Conservation (phyloP, 2,329 filamentous ascomycete species). For the Aureobasidium leucospermi region DNA sequence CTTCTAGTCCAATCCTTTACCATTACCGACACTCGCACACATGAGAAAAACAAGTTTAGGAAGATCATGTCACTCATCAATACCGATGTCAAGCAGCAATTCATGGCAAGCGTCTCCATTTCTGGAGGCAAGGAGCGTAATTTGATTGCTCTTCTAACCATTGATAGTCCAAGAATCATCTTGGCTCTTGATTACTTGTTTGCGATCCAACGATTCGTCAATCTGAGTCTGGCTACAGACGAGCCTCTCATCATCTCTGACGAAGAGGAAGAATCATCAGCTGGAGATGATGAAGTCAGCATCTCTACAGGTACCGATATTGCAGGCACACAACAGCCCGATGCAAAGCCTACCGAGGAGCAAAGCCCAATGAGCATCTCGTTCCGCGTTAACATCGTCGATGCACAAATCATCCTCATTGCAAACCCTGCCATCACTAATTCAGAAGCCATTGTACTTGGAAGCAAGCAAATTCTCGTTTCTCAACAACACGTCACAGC, state of each 20-base stretch:
- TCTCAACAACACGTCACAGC: constrained; percentile 92
- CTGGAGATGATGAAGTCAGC: constrained; percentile 46
- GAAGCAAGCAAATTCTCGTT: constrained; percentile 85
- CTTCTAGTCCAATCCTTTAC: constrained; percentile 90
- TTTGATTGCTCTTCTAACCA: constrained; percentile 82
- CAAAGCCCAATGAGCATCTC: constrained; percentile 62
- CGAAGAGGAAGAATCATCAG: constrained; percentile 34
- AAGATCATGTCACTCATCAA: constrained; percentile 98
- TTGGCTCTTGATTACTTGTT: constrained; percentile 95
- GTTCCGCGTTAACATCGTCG: constrained; percentile 87
- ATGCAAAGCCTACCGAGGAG: constrained; percentile 26
- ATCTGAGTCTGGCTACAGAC: constrained; percentile 54
- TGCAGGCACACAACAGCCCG: constrained; percentile 19
- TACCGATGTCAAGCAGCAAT: constrained; percentile 83
- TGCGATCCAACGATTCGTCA: constrained; percentile 76
- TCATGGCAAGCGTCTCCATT: constrained; percentile 96
- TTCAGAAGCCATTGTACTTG: constrained; percentile 92
- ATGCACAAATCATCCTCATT: constrained; percentile 93
- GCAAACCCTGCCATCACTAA: constrained; percentile 84
- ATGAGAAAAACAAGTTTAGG: constrained; percentile 88
- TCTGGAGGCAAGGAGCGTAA: constrained; percentile 74
- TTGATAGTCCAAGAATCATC: constrained; percentile 91
- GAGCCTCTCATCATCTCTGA: constrained; percentile 57
- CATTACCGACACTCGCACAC: constrained; percentile 82
- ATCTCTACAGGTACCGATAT: constrained; percentile 25